Evolutionary conservation across 768 basidiomycete species (phyloP).

Genomic region (Mycena belliarum): DNA sequence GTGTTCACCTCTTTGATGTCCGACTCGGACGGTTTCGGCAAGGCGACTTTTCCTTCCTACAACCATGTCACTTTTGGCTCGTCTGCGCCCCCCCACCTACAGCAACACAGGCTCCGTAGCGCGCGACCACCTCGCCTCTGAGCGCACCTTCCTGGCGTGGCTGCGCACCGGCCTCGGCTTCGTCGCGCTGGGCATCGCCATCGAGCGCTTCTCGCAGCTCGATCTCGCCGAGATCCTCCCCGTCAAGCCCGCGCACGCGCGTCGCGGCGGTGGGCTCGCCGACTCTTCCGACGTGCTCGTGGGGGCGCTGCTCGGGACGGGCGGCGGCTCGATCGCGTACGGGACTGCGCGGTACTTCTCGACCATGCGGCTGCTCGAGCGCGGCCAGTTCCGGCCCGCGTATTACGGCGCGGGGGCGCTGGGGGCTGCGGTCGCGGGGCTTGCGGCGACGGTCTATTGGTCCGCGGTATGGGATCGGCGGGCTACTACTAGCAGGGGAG

Average conservation of each 20-base stretch:
- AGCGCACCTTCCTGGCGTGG: slow-evolving; percentile 49
- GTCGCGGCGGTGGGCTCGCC: background rate
- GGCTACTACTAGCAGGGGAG: background rate
- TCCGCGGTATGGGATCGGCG: slow-evolving; percentile 1
- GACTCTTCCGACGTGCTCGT: slow-evolving; percentile 4
- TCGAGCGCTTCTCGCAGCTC: slow-evolving; percentile 15
- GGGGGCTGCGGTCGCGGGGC: slow-evolving; percentile 6
- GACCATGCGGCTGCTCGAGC: slow-evolving; percentile 10
- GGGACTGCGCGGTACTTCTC: slow-evolving; percentile 13
- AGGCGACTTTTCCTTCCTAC: too few species aligned
- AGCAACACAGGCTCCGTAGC: slow-evolving; percentile 46
- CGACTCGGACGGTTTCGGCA: background rate
- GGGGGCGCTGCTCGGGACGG: slow-evolving; percentile 9
- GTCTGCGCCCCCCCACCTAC: slow-evolving; percentile 27
- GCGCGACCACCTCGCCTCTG: slow-evolving; percentile 44
- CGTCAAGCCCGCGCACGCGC: background rate
- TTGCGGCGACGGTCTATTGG: slow-evolving; percentile 6
- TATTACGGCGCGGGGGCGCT: slow-evolving; percentile 13
- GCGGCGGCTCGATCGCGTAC: slow-evolving; percentile 15
- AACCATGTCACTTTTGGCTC: too few species aligned
- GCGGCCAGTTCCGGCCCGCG: slow-evolving; percentile 9
- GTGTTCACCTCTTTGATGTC: background rate
- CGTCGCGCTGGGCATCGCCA: slow-evolving; percentile 44
- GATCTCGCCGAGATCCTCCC: background rate
- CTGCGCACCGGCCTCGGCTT: slow-evolving; percentile 44